These are phyloP conservation scores for Selenicereus undatus DNA, from an alignment of 148 eudicot species.

Conservation along the genomic window DNA sequence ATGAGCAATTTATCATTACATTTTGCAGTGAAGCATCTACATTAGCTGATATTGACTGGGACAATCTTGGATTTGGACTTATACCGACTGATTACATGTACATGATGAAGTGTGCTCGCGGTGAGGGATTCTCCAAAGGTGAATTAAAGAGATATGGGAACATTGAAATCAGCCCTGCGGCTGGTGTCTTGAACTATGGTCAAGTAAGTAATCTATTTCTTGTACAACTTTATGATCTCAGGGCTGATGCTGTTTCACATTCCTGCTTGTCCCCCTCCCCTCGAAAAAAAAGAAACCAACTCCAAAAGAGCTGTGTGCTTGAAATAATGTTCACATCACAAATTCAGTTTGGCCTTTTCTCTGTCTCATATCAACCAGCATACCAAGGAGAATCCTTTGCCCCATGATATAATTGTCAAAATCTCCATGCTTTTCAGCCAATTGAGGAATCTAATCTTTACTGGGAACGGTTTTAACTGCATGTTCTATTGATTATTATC, in stretches of 20 bases:
- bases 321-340: no score
- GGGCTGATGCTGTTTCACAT: no score
- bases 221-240: neutral
- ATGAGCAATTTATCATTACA: conserved; percentile 11
- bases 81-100: conserved; percentile 89
- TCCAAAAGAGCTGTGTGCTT: no score
- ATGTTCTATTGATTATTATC: neutral
- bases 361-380: neutral
- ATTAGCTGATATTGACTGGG: conserved; percentile 85
- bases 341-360: no score
- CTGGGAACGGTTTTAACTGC: neutral
- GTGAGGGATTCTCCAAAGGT: conserved; percentile 65
- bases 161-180: conserved; percentile 92
- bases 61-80: conserved; percentile 82
- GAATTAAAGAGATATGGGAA: conserved; percentile 77
- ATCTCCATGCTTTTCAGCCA: neutral
- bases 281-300: no score
- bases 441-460: neutral
- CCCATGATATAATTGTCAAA: neutral
- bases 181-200: conserved; percentile 93
- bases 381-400: neutral
- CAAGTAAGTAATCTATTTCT: conserved; percentile 51
- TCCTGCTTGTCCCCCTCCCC: neutral
- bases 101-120: conserved; percentile 64
- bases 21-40: conserved; percentile 39